phyloP scores from a whole-genome alignment of 495 filamentous ascomycete species.

The Tuber indicum region DNA sequence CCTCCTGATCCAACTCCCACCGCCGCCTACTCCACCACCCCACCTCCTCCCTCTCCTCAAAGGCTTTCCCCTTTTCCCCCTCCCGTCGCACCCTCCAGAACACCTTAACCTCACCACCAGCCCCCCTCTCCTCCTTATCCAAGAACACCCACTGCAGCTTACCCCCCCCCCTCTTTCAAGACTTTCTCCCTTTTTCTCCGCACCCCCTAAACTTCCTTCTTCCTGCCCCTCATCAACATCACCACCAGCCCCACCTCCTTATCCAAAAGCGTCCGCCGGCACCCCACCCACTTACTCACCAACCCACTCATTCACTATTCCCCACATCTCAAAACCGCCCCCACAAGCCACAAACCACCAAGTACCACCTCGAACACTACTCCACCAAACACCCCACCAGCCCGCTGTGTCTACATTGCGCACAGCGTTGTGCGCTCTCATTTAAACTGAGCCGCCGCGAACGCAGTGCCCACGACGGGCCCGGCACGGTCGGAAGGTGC shows the following conservation, averaged over 20 bases:
- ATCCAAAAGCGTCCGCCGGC: not conserved
- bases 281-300: not conserved
- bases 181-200: not conserved
- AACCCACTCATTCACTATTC: not conserved
- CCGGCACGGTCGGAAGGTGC: not conserved
- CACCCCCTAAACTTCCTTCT: not conserved
- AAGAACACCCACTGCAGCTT: not conserved
- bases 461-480: not conserved
- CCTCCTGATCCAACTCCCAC: too few relatives aligned
- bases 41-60: too few relatives aligned
- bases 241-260: not conserved
- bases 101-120: too few relatives aligned
- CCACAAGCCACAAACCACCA: not conserved
- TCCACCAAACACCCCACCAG: not conserved
- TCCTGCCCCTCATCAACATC: not conserved
- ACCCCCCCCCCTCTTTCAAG: not conserved
- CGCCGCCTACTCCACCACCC: too few relatives aligned
- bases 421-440: not conserved
- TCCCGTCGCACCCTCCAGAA: too few relatives aligned
- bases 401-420: not conserved
- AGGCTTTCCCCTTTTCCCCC: too few relatives aligned
- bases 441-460: not conserved
- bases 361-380: not conserved
- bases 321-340: not conserved
- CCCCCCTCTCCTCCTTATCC: not conserved